phyloP scores from a whole-genome alignment of 2,329 filamentous ascomycete genomes.

The Curvularia sp. region DNA sequence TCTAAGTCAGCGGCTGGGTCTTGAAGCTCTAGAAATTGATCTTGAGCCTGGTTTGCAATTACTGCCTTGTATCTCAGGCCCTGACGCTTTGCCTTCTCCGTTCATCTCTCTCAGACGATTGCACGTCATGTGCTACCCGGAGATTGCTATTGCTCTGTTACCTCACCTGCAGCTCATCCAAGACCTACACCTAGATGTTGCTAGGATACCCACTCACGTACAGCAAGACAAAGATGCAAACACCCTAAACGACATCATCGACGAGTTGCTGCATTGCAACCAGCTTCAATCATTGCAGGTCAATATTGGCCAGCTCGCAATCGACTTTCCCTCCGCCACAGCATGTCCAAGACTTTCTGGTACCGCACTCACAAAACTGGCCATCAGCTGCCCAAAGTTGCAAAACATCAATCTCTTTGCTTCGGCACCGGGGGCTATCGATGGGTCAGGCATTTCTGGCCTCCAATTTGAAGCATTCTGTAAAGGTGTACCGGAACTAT shows the following conservation, averaged over 20 bases:
- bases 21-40: conserved; percentile 42
- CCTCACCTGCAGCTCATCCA: conserved; percentile 32
- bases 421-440: conserved; percentile 37
- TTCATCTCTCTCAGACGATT: conserved; percentile 35
- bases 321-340: conserved; percentile 33
- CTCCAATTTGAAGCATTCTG: conserved; percentile 41
- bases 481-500: conserved; percentile 29
- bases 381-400: conserved; percentile 31
- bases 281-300: conserved; percentile 34
- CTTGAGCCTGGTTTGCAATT: conserved; percentile 39
- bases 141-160: conserved; percentile 39
- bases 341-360: conserved; percentile 34
- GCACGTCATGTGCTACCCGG: conserved; percentile 43
- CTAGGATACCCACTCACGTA: conserved; percentile 30
- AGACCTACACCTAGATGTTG: conserved; percentile 40
- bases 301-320: conserved; percentile 33
- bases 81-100: conserved; percentile 20
- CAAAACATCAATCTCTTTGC: conserved; percentile 37
- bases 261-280: conserved; percentile 25
- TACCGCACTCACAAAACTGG: conserved; percentile 28
- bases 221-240: conserved; percentile 25
- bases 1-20: conserved; percentile 32
- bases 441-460: conserved; percentile 37
- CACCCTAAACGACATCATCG: conserved; percentile 34
- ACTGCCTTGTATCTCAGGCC: conserved; percentile 31